Evolutionary conservation across 106 monocot genomes (phyloP).

Genomic region (Platanthera zijinensis): DNA sequence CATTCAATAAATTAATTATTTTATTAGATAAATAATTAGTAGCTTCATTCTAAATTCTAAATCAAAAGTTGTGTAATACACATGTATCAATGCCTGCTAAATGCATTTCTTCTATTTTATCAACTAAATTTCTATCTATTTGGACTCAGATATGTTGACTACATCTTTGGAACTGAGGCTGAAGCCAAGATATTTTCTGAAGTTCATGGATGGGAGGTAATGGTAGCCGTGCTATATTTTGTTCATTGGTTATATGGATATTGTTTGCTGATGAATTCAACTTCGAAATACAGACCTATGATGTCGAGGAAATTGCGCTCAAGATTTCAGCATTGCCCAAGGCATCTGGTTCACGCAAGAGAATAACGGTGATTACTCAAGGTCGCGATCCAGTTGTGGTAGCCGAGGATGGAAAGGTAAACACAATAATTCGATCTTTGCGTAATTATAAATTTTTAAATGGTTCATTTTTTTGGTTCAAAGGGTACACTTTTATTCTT

Average conservation of each 20-base stretch:
- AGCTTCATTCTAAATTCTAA: no score
- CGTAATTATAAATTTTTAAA: no score
- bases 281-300: slow-evolving; percentile 50
- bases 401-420: slow-evolving; percentile 87
- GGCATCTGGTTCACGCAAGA: slow-evolving; percentile 55
- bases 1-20: no score
- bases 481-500: no score
- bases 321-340: slow-evolving; percentile 81
- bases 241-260: neutral
- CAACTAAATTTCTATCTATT: no score
- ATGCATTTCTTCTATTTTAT: no score
- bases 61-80: no score
- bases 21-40: no score
- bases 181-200: slow-evolving; percentile 78
- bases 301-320: slow-evolving; percentile 85
- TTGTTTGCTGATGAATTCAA: slow-evolving; percentile 5
- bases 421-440: neutral
- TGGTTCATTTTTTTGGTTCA: no score
- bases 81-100: no score
- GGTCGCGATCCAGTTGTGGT: slow-evolving; percentile 83
- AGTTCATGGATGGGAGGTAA: slow-evolving; percentile 91
- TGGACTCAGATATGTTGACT: slow-evolving; percentile 64
- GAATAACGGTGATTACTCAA: slow-evolving; percentile 82
- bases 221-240: neutral
- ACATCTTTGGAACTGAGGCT: slow-evolving; percentile 93